phyloP scores from a whole-genome alignment of 805 yeast species.

The Wickerhamiella vanderwaltii region DNA sequence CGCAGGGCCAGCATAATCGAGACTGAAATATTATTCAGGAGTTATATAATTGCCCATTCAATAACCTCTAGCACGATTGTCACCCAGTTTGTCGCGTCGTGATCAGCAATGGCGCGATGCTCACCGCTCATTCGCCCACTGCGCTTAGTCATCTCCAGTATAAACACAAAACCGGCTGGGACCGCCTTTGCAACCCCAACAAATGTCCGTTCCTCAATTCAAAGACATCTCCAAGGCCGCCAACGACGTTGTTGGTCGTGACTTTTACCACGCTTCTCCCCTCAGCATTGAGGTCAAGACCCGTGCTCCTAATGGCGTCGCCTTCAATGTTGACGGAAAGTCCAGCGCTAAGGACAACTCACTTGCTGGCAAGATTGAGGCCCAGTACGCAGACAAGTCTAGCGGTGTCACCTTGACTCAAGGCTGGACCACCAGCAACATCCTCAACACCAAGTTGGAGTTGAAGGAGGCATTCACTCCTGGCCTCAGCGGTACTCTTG shows the following conservation, averaged over 20 bases:
- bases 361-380: constrained; percentile 79
- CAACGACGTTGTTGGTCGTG: constrained; percentile 79
- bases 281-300: constrained; percentile 84
- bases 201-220: constrained; percentile 78
- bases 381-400: constrained; percentile 84
- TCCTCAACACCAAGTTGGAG: constrained; percentile 86
- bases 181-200: constrained; percentile 7
- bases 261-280: constrained; percentile 84
- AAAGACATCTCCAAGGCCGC: constrained; percentile 87
- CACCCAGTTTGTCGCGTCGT: no score
- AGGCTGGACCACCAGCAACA: constrained; percentile 95
- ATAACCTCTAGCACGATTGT: no score
- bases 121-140: constrained; percentile 1
- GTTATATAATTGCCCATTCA: no score
- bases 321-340: constrained; percentile 89
- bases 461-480: constrained; percentile 84
- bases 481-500: constrained; percentile 86
- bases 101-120: no score
- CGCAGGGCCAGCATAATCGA: no score
- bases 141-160: no score
- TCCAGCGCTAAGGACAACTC: constrained; percentile 64
- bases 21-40: no score
- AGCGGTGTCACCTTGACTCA: constrained; percentile 89
- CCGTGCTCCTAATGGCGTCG: constrained; percentile 90
- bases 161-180: no score